These are phyloP conservation scores for Lathyrus oleraceus DNA, from an alignment of 306 rosid genomes.

Conservation along the genomic window DNA sequence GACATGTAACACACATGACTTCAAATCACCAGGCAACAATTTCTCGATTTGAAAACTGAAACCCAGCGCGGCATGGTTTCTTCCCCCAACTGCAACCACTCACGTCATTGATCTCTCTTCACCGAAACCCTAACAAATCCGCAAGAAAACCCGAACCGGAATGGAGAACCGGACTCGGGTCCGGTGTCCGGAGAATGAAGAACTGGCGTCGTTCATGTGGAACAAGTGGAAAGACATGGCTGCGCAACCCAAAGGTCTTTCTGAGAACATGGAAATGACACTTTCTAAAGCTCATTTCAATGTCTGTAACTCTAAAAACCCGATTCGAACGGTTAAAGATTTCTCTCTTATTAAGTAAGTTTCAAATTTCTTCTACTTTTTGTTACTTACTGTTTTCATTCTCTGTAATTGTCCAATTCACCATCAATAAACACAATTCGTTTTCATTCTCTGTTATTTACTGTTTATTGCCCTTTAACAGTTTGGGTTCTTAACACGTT, in stretches of 20 bases:
- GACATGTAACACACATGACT: background rate
- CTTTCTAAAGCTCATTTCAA: constrained; percentile 80
- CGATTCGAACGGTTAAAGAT: constrained; percentile 68
- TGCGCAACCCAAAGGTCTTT: constrained; percentile 64
- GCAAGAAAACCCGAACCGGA: background rate
- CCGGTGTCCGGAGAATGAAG: constrained; percentile 64
- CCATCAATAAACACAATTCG: no score
- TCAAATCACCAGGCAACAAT: background rate
- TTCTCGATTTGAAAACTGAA: constrained; percentile 23
- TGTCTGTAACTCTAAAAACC: constrained; percentile 61
- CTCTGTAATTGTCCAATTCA: no score
- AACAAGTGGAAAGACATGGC: constrained; percentile 75
- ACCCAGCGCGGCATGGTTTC: constrained; percentile 37
- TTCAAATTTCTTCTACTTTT: background rate
- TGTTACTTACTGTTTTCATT: no score
- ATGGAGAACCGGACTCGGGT: constrained; percentile 62
- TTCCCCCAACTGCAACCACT: constrained; percentile 23
- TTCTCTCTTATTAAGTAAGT: constrained; percentile 76
- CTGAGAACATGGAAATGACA: constrained; percentile 64
- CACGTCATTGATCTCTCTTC: background rate
- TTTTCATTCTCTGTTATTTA: no score
- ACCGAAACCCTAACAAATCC: constrained; percentile 14
- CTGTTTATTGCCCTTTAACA: no score
- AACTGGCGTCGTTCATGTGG: constrained; percentile 57
- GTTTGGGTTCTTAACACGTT: no score